phyloP scores from a whole-genome alignment of 805 yeast genomes.

The Ogataea degrootiae region DNA sequence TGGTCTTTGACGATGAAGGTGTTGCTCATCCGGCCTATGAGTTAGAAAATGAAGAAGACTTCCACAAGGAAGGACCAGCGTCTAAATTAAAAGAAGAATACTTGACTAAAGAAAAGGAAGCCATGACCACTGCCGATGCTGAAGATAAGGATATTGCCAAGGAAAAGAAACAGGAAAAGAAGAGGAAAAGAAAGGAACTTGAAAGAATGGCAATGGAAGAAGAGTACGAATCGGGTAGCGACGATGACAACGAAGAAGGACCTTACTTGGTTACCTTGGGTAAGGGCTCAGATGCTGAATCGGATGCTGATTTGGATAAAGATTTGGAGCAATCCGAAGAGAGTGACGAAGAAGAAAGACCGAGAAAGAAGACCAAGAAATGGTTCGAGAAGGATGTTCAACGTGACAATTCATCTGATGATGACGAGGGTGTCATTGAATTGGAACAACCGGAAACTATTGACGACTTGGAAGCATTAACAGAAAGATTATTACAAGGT shows the following conservation, averaged over 20 bases:
- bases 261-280: constrained; percentile 24
- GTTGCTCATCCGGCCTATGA: constrained; percentile 88
- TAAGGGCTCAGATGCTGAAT: constrained; percentile 17
- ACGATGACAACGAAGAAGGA: constrained; percentile 28
- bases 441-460: constrained; percentile 84
- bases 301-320: constrained; percentile 36
- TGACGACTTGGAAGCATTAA: constrained; percentile 90
- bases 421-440: constrained; percentile 48
- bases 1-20: constrained; percentile 93
- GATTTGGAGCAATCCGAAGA: constrained; percentile 39
- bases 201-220: constrained; percentile 52
- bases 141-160: constrained; percentile 75
- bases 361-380: constrained; percentile 36
- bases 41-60: constrained; percentile 84
- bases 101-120: constrained; percentile 58
- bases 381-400: constrained; percentile 43
- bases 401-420: constrained; percentile 7
- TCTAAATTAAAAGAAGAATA: constrained; percentile 61
- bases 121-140: constrained; percentile 67
- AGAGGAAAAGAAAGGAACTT: constrained; percentile 78
- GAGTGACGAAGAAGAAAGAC: constrained; percentile 30
- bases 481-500: constrained; percentile 42
- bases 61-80: constrained; percentile 63
- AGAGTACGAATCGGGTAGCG: constrained; percentile 26
- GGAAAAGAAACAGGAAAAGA: constrained; percentile 80